Evolutionary conservation across 192 early-diverging fungal genomes (phyloP), one percentile per base, ranked within the genome.

Genomic region (Oehlia diaphana): DNA sequence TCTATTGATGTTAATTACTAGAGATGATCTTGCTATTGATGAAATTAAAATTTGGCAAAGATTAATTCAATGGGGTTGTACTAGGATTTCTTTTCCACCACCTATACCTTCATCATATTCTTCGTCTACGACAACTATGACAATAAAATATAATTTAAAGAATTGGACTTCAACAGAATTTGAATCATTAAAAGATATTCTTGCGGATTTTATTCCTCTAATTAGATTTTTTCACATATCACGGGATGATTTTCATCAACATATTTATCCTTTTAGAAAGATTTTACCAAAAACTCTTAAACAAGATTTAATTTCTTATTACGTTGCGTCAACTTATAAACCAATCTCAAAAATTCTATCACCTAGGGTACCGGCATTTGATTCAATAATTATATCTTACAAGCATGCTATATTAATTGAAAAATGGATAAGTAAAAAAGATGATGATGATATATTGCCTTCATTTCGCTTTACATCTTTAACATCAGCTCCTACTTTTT

Each of bases 21-120:
- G n/a, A 13, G 65, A 77, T 77, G 21, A 67, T 13, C 44, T 77
- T 49, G 42, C 26, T 21, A 77, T 77, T 31, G n/a, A 68, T 13
- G 64, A 68, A 53, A 67, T 77, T 14, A 63, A 77, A 68, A 14
- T 77, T 50, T 77, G 76, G 64, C 64, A 77, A 42, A 14, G 28
- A 50, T 10, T 50, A 19, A 66, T 77, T 77, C 12, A 68, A 66
- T 77, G 76, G 76, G 76, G 76, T 19, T 42, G 64, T n/a, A 26
- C 74, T 13, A 47, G 44, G 44, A 47, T 47, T 10, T 47, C 44
- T 47, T 47, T 47, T 12, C 44, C 44, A 12, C 44, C 44, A 47
- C 44, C 44, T 47, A 47, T 47, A 47, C 10, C 44, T 12, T 47
- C 44, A 12, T 47, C 74, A 23, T 23, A 7, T 5, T 28, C 63